Conservation (phyloP, 768 basidiomycete species). For the Saitozyma sp. region DNA sequence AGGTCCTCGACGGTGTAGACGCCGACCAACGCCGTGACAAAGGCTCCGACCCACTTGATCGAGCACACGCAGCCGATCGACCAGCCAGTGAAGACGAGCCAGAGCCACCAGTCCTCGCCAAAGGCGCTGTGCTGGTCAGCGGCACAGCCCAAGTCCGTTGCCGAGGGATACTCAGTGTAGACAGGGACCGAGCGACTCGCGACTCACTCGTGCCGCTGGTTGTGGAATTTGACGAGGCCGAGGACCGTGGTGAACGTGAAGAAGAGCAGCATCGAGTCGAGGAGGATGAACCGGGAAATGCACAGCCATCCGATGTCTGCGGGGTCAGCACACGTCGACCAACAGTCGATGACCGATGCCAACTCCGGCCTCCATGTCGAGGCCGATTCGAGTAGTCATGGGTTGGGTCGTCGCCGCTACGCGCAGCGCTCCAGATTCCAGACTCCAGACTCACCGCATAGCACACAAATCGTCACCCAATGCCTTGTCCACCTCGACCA, state of each 20-base stretch:
- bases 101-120: slow-evolving; percentile 95
- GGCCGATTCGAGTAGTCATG: background rate
- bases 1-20: slow-evolving; percentile 96
- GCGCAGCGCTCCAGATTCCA: background rate
- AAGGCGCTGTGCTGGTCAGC: slow-evolving; percentile 66
- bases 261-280: slow-evolving; percentile 98
- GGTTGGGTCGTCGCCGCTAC: background rate
- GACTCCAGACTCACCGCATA: slow-evolving; percentile 66
- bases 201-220: slow-evolving; percentile 87
- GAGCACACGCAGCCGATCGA: slow-evolving; percentile 96
- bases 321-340: slow-evolving; percentile 2
- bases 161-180: too few species aligned
- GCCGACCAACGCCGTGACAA: slow-evolving; percentile 91
- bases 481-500: slow-evolving; percentile 88
- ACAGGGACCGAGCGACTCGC: too few species aligned
- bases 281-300: slow-evolving; percentile 93
- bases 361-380: background rate
- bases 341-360: too few species aligned
- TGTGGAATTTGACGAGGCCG: slow-evolving; percentile 92
- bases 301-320: slow-evolving; percentile 93
- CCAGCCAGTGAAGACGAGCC: slow-evolving; percentile 87
- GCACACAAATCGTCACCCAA: slow-evolving; percentile 87
- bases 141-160: background rate
- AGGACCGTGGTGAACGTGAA: slow-evolving; percentile 98
- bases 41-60: slow-evolving; percentile 94